These are phyloP conservation scores for Stropharia rugosoannulata DNA, from an alignment of 768 basidiomycete species.

Conservation along the genomic window DNA sequence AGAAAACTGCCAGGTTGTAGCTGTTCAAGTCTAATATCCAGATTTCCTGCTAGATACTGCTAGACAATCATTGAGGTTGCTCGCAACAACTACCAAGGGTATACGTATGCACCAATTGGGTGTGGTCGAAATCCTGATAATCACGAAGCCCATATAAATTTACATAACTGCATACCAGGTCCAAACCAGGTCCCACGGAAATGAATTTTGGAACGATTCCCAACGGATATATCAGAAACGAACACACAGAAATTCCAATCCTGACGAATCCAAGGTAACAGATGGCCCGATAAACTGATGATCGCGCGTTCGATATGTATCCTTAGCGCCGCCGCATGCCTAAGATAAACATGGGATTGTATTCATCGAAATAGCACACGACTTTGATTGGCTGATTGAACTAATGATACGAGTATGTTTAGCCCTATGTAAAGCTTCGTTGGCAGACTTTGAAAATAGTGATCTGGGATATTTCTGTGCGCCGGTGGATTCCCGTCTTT, in stretches of 20 bases:
- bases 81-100: neutral
- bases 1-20: too few species aligned
- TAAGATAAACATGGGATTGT: conserved; percentile 14
- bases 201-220: conserved; percentile 3
- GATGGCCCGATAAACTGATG: conserved; percentile 16
- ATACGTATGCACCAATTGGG: neutral
- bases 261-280: conserved; percentile 7
- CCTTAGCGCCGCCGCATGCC: conserved; percentile 16
- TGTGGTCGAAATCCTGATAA: neutral
- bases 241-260: conserved; percentile 9
- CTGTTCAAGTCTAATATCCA: too few species aligned
- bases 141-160: neutral
- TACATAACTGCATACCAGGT: neutral
- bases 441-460: conserved; percentile 11
- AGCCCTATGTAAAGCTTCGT: conserved; percentile 1
- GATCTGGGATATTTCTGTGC: neutral
- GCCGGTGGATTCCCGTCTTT: neutral
- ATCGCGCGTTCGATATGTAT: conserved; percentile 10
- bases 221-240: conserved; percentile 1
- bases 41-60: too few species aligned
- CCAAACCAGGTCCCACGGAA: neutral
- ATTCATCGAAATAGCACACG: conserved; percentile 11
- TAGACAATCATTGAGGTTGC: too few species aligned
- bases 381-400: conserved; percentile 15
- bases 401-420: conserved; percentile 7